phyloP scores from a whole-genome alignment of 202 grass and related monocot species.

The Setaria viridis region DNA sequence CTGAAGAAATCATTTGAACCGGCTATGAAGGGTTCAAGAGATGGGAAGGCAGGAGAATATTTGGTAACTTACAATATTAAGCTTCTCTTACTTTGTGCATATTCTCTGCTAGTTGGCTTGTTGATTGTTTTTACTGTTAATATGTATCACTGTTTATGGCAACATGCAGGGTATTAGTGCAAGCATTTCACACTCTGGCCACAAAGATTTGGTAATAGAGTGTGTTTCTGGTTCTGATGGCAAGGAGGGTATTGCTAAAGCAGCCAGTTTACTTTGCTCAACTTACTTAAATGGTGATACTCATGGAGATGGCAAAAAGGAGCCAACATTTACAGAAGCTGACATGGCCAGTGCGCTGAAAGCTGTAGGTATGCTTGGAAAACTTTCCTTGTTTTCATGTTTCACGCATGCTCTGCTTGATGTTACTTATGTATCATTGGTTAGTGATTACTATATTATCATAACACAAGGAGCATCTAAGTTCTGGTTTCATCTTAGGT shows the following conservation, averaged over 20 bases:
- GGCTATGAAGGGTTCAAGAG: slow-evolving; percentile 50
- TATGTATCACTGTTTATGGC: slow-evolving; percentile 31
- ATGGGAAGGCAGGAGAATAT: slow-evolving; percentile 43
- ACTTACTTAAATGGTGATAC: slow-evolving; percentile 51
- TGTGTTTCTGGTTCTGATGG: slow-evolving; percentile 83
- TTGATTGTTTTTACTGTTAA: slow-evolving; percentile 35
- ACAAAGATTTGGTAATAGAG: slow-evolving; percentile 68
- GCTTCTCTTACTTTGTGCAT: slow-evolving; percentile 6
- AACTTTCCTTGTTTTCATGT: slow-evolving; percentile 1
- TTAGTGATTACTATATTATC: slow-evolving; percentile 30
- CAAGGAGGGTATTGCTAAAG: slow-evolving; percentile 86
- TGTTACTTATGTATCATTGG: slow-evolving; percentile 3
- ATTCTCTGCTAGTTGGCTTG: slow-evolving; percentile 8
- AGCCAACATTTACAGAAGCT: slow-evolving; percentile 65
- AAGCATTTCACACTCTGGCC: slow-evolving; percentile 50
- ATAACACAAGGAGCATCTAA: slow-evolving; percentile 15
- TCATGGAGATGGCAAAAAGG: slow-evolving; percentile 35
- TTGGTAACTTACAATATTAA: slow-evolving; percentile 52
- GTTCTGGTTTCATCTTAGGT: slow-evolving; percentile 59
- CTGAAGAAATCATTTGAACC: slow-evolving; percentile 73
- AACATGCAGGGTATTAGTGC: slow-evolving; percentile 58
- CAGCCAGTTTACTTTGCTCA: slow-evolving; percentile 81
- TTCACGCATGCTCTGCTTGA: slow-evolving; percentile 13
- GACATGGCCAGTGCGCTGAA: slow-evolving; percentile 74
- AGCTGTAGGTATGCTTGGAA: slow-evolving; percentile 65